Conservation (phyloP, 23 red algal genomes). For the Gracilaria caudata region DNA sequence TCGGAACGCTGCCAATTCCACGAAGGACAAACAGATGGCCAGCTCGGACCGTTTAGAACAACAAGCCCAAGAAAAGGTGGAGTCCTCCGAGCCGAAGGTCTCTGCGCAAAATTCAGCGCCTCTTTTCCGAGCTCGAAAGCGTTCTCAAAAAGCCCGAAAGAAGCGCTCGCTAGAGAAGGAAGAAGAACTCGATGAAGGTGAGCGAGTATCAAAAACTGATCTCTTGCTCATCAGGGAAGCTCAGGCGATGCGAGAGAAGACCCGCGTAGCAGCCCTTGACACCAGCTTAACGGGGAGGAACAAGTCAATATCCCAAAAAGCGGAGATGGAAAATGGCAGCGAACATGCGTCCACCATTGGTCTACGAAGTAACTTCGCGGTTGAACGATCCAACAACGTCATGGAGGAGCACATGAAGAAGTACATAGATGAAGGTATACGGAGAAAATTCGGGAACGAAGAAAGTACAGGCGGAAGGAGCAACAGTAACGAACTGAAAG, state of each 20-base stretch:
- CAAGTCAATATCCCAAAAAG: neutral
- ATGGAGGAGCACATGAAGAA: constrained; percentile 63
- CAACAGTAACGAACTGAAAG: constrained; percentile 3
- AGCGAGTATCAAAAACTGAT: constrained; percentile 28
- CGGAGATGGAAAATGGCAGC: neutral
- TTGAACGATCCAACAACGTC: constrained; percentile 41
- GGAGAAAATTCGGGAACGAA: constrained; percentile 46
- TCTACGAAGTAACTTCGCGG: constrained; percentile 46
- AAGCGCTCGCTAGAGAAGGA: neutral
- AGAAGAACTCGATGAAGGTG: neutral
- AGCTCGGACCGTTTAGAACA: neutral
- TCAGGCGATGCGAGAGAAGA: constrained; percentile 52
- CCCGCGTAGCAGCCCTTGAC: constrained; percentile 28
- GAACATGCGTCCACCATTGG: neutral
- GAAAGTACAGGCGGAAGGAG: neutral
- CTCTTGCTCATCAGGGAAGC: constrained; percentile 43
- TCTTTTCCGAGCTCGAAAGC: constrained; percentile 27
- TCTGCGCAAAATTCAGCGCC: neutral
- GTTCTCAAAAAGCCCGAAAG: constrained; percentile 36
- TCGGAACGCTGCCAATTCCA: too few relatives aligned
- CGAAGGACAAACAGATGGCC: neutral
- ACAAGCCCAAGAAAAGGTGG: neutral
- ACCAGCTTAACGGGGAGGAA: neutral
- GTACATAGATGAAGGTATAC: constrained; percentile 59
- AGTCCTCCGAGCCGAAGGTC: neutral